Conservation (phyloP, 371 early-diverging fungal species). For the Apophysomyces variabilis region DNA sequence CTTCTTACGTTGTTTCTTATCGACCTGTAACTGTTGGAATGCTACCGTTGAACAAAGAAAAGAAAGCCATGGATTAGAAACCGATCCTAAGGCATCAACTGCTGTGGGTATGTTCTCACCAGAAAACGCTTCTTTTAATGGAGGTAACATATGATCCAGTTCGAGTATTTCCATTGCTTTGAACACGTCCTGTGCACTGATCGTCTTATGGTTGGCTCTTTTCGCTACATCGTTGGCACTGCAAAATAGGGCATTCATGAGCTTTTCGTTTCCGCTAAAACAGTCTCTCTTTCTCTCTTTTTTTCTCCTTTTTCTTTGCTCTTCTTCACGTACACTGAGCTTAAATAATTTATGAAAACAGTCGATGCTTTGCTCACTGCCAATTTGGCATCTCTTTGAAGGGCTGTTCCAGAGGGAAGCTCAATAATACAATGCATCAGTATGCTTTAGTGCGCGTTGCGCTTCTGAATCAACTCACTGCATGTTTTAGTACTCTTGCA, state of each 20-base stretch:
- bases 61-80: background rate
- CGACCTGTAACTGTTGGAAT: conserved; percentile 21
- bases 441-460: background rate
- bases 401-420: conserved; percentile 66
- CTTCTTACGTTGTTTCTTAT: conserved; percentile 26
- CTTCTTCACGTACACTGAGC: conserved; percentile 50
- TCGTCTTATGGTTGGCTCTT: conserved; percentile 52
- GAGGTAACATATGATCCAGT: conserved; percentile 52
- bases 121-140: conserved; percentile 36
- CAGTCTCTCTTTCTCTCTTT: too few species aligned
- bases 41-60: background rate
- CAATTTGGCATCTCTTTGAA: conserved; percentile 64
- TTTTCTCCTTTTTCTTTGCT: too few species aligned
- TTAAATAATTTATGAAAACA: conserved; percentile 66
- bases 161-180: conserved; percentile 63
- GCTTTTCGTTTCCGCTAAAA: too few species aligned
- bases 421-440: conserved; percentile 20
- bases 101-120: conserved; percentile 17
- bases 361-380: conserved; percentile 67
- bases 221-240: conserved; percentile 63
- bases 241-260: background rate
- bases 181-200: conserved; percentile 56
- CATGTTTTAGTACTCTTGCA: conserved; percentile 60
- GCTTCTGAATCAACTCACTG: conserved; percentile 38
- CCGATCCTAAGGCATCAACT: background rate